Evolutionary conservation across 2,329 filamentous ascomycete genomes (phyloP).

Genomic region (Ambrosiella xylebori): DNA sequence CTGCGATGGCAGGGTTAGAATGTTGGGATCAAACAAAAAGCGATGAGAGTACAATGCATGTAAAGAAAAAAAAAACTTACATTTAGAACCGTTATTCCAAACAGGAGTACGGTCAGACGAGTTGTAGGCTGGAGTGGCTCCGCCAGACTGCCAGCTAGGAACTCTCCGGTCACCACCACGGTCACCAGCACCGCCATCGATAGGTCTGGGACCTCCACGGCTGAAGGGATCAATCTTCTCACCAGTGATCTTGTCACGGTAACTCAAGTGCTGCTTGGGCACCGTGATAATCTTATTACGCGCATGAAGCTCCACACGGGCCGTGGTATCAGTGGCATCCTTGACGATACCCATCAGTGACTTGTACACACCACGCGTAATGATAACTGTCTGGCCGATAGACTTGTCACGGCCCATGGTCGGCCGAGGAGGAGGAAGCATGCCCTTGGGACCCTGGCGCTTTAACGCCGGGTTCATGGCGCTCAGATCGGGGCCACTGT

Average conservation of each 20-base stretch:
- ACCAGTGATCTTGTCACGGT: constrained; percentile 72
- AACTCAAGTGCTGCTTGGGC: constrained; percentile 60
- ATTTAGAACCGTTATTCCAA: constrained; percentile 45
- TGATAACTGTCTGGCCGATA: constrained; percentile 80
- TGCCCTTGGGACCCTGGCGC: constrained; percentile 36
- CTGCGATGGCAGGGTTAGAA: constrained; percentile 20
- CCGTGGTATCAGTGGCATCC: constrained; percentile 72
- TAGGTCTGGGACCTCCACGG: constrained; percentile 22
- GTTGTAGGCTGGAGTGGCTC: constrained; percentile 50
- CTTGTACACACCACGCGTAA: constrained; percentile 78
- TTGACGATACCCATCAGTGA: constrained; percentile 89
- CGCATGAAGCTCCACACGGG: constrained; percentile 82
- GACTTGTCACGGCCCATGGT: constrained; percentile 60
- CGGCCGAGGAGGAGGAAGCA: constrained; percentile 52
- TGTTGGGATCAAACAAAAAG: background rate
- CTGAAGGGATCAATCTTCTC: constrained; percentile 55
- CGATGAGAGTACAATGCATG: too few relatives aligned
- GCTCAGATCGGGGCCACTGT: constrained; percentile 57
- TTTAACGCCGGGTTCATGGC: constrained; percentile 87
- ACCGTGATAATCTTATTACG: constrained; percentile 85
- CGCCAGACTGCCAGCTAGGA: constrained; percentile 44
- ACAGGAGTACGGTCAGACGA: constrained; percentile 56
- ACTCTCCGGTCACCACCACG: constrained; percentile 22
- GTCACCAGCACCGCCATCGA: constrained; percentile 26
- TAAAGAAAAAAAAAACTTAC: constrained; percentile 30